These are phyloP conservation scores for Xylariaceae sp. DNA, from an alignment of 2,329 filamentous ascomycete genomes.

Conservation along the genomic window DNA sequence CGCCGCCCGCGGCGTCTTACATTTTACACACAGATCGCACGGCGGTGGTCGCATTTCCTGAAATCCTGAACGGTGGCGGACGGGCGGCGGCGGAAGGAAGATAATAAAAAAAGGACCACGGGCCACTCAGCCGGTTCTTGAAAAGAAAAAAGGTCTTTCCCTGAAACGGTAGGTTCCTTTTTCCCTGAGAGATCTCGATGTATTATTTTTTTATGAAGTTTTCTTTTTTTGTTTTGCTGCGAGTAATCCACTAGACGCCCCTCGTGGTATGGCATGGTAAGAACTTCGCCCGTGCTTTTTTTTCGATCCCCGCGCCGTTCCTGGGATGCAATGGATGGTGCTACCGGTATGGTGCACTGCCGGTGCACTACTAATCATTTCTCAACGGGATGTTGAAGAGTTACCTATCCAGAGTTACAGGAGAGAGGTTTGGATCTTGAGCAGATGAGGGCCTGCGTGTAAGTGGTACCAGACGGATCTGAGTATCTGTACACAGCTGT, in stretches of 20 bases:
- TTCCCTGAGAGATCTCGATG: not conserved
- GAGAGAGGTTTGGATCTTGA: too few relatives aligned
- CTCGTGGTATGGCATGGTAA: not conserved
- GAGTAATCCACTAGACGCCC: not conserved
- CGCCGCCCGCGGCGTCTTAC: conserved; percentile 7
- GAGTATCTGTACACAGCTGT: too few relatives aligned
- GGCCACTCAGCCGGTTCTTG: too few relatives aligned
- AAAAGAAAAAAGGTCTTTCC: too few relatives aligned
- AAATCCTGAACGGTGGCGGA: conserved; percentile 9
- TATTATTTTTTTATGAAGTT: too few relatives aligned
- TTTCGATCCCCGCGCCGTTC: not conserved
- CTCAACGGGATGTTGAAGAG: too few relatives aligned
- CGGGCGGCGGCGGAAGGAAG: not conserved
- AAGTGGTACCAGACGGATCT: too few relatives aligned
- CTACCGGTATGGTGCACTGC: not conserved
- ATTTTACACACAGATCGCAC: not conserved
- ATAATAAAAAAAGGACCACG: not conserved
- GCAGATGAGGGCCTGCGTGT: too few relatives aligned
- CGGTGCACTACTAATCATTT: not conserved
- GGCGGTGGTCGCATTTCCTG: conserved; percentile 10
- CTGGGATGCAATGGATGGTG: not conserved
- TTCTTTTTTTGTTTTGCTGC: not conserved
- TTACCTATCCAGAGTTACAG: too few relatives aligned
- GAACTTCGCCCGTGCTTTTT: not conserved
- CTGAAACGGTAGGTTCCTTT: too few relatives aligned